Evolutionary conservation across 352 stramenopile species (phyloP).

Genomic region (Pythium apleroticum): DNA sequence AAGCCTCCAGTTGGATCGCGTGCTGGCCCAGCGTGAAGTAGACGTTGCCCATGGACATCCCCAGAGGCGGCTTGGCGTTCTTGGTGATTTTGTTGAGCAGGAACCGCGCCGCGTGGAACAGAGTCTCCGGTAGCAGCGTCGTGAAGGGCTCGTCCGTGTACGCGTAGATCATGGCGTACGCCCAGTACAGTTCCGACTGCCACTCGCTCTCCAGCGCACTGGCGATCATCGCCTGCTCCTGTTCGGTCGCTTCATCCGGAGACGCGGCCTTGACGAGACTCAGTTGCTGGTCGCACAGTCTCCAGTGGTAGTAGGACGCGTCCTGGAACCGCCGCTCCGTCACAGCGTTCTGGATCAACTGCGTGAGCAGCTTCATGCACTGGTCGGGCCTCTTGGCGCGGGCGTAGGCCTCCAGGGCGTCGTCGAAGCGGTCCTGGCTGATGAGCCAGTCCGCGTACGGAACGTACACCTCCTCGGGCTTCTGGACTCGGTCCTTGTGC

Average conservation of each 20-base stretch:
- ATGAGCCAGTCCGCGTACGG: constrained; percentile 93
- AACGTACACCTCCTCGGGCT: constrained; percentile 90
- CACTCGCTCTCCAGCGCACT: constrained; percentile 63
- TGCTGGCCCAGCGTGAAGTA: constrained; percentile 95
- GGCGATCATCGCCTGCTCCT: constrained; percentile 30
- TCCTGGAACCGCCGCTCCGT: constrained; percentile 86
- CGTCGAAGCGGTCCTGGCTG: constrained; percentile 90
- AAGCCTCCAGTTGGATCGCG: constrained; percentile 88
- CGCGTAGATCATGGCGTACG: constrained; percentile 90
- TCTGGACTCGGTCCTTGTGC: constrained; percentile 71
- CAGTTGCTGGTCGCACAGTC: constrained; percentile 86
- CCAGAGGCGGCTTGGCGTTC: constrained; percentile 49
- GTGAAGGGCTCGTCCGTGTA: constrained; percentile 96
- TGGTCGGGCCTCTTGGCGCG: constrained; percentile 80
- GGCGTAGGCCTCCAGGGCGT: constrained; percentile 91
- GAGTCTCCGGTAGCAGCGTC: constrained; percentile 85
- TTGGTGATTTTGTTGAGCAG: constrained; percentile 89
- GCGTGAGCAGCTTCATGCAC: constrained; percentile 76
- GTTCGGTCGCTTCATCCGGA: constrained; percentile 30
- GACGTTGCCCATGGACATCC: constrained; percentile 89
- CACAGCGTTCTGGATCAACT: constrained; percentile 90
- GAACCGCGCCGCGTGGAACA: constrained; percentile 93
- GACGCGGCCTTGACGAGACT: constrained; percentile 31
- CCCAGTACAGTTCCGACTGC: constrained; percentile 92
- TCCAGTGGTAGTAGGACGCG: constrained; percentile 92